Evolutionary conservation across 257 asterid species (phyloP), one percentile per base, ranked within the genome.

Genomic region (Solanum bulbocastanum): DNA sequence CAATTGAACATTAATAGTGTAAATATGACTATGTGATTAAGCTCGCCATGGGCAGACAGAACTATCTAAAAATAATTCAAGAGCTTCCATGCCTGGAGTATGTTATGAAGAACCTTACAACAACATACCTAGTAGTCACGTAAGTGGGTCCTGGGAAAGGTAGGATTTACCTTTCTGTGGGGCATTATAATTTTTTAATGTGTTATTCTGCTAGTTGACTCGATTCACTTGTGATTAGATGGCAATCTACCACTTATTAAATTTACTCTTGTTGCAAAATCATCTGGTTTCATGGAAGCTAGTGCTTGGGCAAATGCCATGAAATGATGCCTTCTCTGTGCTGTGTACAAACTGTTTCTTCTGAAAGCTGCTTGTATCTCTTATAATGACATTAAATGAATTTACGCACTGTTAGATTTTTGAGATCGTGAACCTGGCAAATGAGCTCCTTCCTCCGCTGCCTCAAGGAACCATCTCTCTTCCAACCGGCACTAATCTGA

Each of bases 381-480:
- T 49, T 32, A 30, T 82, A 49, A 30, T 44, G 82, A 73, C 49
- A 66, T 90, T 18, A 68, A 36, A 73, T 79, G 69, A 69, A 42
- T 22, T 74, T 44, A 39, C 11, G 78, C 87, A 14, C 82, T 74
- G 10, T 73, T 94, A 98, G 99, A 91, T 95, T 87, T 96, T 96
- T 93, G 99, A 98, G 96, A 96, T 98, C 79, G 96, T 98, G 93
- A 98, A 95, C 94, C 93, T 98, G 89, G 99, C 99, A 88, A 98
- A 98, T 92, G 99, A 98, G 94, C 97, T 98, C 87, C 99, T 98
- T 86, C 99, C 99, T 25, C 91, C 97, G 2, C 94, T 98, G 88
- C 98, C 99, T 87, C 96, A 94, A 93, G 99, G 99, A 92, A 96
- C 91, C 44, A 94, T 98, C 9, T 92, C 99, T 86, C 94, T 98